phyloP scores from a whole-genome alignment of 306 rosid species.

The Cercis canadensis region DNA sequence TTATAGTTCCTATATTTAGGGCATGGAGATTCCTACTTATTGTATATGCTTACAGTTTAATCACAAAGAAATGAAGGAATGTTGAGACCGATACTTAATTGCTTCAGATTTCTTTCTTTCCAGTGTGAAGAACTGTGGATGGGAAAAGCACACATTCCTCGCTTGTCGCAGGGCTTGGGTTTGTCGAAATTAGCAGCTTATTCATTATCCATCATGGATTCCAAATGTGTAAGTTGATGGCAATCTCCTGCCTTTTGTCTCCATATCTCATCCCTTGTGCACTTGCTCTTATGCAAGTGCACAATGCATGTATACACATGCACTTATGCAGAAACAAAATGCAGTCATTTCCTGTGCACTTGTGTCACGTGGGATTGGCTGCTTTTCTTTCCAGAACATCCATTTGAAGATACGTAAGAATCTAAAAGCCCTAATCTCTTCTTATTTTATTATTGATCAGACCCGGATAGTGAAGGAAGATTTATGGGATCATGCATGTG shows the following conservation, averaged over 20 bases:
- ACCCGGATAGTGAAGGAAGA: constrained; percentile 52
- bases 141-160: constrained; percentile 61
- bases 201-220: constrained; percentile 51
- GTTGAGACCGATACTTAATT: not conserved
- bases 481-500: constrained; percentile 58
- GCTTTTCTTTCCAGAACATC: not conserved
- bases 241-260: too few species aligned
- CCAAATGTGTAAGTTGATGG: constrained; percentile 44
- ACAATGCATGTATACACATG: too few species aligned
- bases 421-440: not conserved
- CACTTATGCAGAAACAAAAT: too few species aligned
- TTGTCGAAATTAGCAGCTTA: constrained; percentile 52
- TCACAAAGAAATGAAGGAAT: not conserved
- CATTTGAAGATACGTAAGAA: not conserved
- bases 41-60: too few species aligned
- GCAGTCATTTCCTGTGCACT: too few species aligned
- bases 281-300: too few species aligned
- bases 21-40: too few species aligned
- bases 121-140: constrained; percentile 56
- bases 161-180: constrained; percentile 33
- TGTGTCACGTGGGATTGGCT: too few species aligned
- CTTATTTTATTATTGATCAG: constrained; percentile 20
- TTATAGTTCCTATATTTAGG: too few species aligned
- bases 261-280: too few species aligned
- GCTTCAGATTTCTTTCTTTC: not conserved